Conservation (phyloP, 129 eudicot species). For the Lactuca sativa region DNA sequence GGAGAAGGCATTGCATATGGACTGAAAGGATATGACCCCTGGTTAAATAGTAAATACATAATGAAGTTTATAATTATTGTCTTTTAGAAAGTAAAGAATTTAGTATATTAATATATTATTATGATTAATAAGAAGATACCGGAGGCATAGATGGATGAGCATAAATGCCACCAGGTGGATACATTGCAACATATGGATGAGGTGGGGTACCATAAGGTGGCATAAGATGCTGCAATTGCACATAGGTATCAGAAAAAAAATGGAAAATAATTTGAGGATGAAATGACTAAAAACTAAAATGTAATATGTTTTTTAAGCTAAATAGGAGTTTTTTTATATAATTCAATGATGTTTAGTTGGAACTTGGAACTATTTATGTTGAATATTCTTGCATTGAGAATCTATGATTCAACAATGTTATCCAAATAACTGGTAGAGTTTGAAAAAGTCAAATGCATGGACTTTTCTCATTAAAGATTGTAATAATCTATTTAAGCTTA, state of each 20-base stretch:
- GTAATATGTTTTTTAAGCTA: too few species aligned
- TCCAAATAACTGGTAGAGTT: neutral
- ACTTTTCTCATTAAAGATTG: neutral
- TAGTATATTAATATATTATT: neutral
- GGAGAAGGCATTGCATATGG: slow-evolving; percentile 95
- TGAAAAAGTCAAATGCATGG: neutral
- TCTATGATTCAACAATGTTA: too few species aligned
- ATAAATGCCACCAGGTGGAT: slow-evolving; percentile 97
- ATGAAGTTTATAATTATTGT: slow-evolving; percentile 2
- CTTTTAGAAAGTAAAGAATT: neutral
- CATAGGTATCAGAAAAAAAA: slow-evolving; percentile 26
- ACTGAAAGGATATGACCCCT: slow-evolving; percentile 96
- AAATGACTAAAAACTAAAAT: neutral
- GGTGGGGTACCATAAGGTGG: slow-evolving; percentile 99
- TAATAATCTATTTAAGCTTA: neutral
- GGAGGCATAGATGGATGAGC: slow-evolving; percentile 98
- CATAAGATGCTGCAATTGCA: slow-evolving; percentile 76
- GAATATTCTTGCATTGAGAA: too few species aligned
- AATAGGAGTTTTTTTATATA: too few species aligned
- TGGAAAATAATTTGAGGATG: too few species aligned
- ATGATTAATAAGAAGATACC: slow-evolving; percentile 45
- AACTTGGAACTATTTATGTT: too few species aligned
- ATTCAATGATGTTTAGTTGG: too few species aligned
- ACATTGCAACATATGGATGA: slow-evolving; percentile 98
- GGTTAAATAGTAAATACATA: slow-evolving; percentile 11